Evolutionary conservation across 2,329 filamentous ascomycete species (phyloP).

Genomic region (Exophiala oligosperma): DNA sequence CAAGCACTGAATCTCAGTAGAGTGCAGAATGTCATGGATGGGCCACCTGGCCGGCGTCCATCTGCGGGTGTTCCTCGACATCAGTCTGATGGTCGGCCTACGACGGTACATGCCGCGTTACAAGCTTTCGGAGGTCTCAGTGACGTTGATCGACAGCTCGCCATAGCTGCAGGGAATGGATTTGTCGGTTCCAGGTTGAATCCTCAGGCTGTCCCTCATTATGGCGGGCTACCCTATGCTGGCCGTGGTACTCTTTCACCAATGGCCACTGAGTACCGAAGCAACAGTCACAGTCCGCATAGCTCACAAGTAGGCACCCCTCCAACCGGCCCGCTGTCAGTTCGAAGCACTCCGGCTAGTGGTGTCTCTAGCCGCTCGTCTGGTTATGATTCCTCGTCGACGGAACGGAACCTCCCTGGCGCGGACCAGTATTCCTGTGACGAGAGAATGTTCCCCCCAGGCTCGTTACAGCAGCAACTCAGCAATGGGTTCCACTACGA

Average conservation of each 20-base stretch:
- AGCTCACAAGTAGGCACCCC: constrained; percentile 49
- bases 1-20: constrained; percentile 13
- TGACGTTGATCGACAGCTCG: constrained; percentile 32
- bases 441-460: constrained; percentile 19
- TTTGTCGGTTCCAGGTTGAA: constrained; percentile 35
- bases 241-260: constrained; percentile 48
- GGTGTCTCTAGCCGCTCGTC: constrained; percentile 39
- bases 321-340: constrained; percentile 37
- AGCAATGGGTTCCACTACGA: constrained; percentile 34
- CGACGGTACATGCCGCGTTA: background rate
- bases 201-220: constrained; percentile 34
- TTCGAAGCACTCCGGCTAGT: constrained; percentile 46
- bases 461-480: constrained; percentile 30
- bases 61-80: constrained; percentile 7
- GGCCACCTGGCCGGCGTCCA: constrained; percentile 6
- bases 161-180: constrained; percentile 30
- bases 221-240: constrained; percentile 42
- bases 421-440: constrained; percentile 36
- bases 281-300: constrained; percentile 45
- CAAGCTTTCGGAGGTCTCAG: constrained; percentile 30
- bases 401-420: constrained; percentile 52
- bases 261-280: constrained; percentile 45
- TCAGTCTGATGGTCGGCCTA: constrained; percentile 4
- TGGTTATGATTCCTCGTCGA: constrained; percentile 44
- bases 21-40: constrained; percentile 4